Conservation (phyloP, 768 basidiomycete species). For the Boletus insuetus region DNA sequence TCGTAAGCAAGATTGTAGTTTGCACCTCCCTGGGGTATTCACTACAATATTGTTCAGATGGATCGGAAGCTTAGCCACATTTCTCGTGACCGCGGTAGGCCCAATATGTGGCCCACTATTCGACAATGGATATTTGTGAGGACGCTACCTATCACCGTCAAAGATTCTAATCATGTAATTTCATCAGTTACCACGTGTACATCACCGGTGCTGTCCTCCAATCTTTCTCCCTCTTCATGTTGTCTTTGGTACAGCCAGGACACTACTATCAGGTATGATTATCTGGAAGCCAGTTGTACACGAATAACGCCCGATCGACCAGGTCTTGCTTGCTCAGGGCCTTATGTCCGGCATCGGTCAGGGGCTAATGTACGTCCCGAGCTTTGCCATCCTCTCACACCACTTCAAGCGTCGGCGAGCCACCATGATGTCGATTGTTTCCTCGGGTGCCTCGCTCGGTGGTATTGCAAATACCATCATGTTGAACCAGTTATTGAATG, state of each 20-base stretch:
- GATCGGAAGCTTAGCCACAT: constrained; percentile 22
- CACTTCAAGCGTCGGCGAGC: constrained; percentile 42
- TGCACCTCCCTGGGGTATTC: background rate
- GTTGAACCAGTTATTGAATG: constrained; percentile 47
- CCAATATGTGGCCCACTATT: constrained; percentile 25
- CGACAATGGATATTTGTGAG: constrained; percentile 30
- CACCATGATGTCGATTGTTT: constrained; percentile 43
- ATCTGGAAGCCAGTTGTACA: background rate
- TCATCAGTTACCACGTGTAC: constrained; percentile 13
- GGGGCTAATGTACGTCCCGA: constrained; percentile 46
- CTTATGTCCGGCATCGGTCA: constrained; percentile 40
- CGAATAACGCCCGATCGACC: background rate
- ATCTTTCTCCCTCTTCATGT: constrained; percentile 35
- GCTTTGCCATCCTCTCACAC: constrained; percentile 41
- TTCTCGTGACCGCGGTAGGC: constrained; percentile 20
- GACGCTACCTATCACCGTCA: too few relatives aligned
- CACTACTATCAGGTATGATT: constrained; percentile 34
- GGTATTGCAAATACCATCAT: constrained; percentile 58
- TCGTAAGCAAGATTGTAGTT: constrained; percentile 15
- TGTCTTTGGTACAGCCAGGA: constrained; percentile 35
- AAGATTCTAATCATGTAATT: background rate
- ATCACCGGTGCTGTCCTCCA: constrained; percentile 27
- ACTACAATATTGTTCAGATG: constrained; percentile 16
- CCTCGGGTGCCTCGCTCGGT: constrained; percentile 51
- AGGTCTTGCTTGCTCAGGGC: constrained; percentile 47